Percentiles rank a stretch among this genome's conserved stretches.
These are phyloP conservation scores for Ganoderma lucidum DNA, from an alignment of 1,284 basidiomycete species.

Conservation along the genomic window DNA sequence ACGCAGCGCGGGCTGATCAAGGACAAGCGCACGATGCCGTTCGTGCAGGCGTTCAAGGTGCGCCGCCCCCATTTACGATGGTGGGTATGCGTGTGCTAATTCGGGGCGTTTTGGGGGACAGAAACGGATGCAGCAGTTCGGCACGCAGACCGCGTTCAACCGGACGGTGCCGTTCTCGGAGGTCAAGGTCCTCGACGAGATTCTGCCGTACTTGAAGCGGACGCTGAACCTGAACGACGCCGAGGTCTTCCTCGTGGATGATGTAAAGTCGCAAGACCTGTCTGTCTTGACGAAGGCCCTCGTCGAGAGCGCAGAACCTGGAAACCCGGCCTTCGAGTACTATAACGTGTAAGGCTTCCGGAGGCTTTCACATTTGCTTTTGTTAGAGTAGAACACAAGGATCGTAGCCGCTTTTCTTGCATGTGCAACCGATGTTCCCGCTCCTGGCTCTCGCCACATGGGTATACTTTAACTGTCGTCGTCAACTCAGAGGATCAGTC, in stretches of 20 bases:
- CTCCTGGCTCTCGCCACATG: background rate
- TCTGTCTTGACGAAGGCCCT: conserved; percentile 71
- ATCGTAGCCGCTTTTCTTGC: background rate
- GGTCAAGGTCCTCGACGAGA: conserved; percentile 74
- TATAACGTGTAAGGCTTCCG: conserved; percentile 58
- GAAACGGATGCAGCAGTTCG: conserved; percentile 88
- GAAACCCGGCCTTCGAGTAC: conserved; percentile 86
- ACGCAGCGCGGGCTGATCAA: conserved; percentile 87
- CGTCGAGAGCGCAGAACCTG: conserved; percentile 90
- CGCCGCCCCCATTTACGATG: conserved; percentile 23
- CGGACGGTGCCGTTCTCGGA: conserved; percentile 92
- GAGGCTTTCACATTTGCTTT: background rate
- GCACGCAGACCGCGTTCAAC: conserved; percentile 84
- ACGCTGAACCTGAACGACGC: conserved; percentile 81
- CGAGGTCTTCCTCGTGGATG: conserved; percentile 76
- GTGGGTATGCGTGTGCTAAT: background rate
- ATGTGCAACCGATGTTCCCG: background rate
- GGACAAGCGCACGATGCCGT: conserved; percentile 97
- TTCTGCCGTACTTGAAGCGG: conserved; percentile 86
- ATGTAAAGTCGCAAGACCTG: conserved; percentile 59
- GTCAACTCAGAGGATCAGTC: background rate
- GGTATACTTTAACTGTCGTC: background rate
- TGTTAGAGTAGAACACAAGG: conserved; percentile 6
- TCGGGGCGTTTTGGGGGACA: conserved; percentile 39
- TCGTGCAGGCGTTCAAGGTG: conserved; percentile 93